Evolutionary conservation across 805 yeast genomes (phyloP).

Genomic region (Soucietia sequanensis): DNA sequence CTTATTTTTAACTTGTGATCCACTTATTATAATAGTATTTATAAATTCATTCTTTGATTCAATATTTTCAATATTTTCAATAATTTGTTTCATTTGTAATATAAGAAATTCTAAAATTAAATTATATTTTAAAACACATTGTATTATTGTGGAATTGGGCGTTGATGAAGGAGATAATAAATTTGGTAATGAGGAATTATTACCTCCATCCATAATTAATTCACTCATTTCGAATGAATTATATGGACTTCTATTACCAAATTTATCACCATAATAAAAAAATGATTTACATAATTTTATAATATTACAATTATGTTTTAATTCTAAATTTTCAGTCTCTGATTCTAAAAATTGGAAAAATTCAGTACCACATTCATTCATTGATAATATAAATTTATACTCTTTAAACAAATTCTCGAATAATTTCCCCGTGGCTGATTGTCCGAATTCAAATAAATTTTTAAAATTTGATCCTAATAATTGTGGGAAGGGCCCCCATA

Average conservation of each 20-base stretch:
- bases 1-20: constrained; percentile 52
- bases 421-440: constrained; percentile 56
- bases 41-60: constrained; percentile 15
- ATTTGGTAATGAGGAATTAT: constrained; percentile 10
- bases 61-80: constrained; percentile 21
- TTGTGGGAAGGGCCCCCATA: constrained; percentile 61
- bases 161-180: constrained; percentile 16
- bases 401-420: constrained; percentile 46
- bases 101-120: constrained; percentile 50
- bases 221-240: constrained; percentile 51
- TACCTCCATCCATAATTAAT: constrained; percentile 46
- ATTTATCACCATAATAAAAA: constrained; percentile 53
- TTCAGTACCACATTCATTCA: neutral
- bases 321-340: constrained; percentile 20
- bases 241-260: constrained; percentile 59
- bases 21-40: constrained; percentile 41
- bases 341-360: constrained; percentile 20
- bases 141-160: constrained; percentile 25
- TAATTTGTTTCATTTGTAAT: constrained; percentile 46
- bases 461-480: constrained; percentile 22
- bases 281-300: constrained; percentile 30
- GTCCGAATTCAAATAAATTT: constrained; percentile 52
- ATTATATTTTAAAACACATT: constrained; percentile 42
- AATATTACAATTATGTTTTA: constrained; percentile 9
- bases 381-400: constrained; percentile 7